Percentiles rank a stretch among this genome's conserved stretches.
phyloP scores from a whole-genome alignment of 805 yeast genomes.

The Candida sanyiensis region DNA sequence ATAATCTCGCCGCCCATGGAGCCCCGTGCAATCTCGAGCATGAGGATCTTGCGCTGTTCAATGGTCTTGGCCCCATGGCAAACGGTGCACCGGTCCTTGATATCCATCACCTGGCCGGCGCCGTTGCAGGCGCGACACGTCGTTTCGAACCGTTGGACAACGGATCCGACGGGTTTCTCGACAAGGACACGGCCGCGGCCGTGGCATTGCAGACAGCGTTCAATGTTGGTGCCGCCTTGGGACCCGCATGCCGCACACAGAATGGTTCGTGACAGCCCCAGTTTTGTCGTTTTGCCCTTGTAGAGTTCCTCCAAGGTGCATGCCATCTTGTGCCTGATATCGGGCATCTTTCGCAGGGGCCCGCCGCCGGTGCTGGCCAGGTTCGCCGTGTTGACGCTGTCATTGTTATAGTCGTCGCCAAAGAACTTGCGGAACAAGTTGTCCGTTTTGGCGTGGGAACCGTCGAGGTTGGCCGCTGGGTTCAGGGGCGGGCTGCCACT shows the following conservation, averaged over 20 bases:
- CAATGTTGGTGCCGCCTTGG: conserved; percentile 36
- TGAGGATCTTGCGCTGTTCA: conserved; percentile 44
- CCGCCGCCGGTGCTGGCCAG: no score
- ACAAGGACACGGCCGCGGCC: conserved; percentile 40
- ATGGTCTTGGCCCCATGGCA: conserved; percentile 43
- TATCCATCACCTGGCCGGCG: conserved; percentile 31
- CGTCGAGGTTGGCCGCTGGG: background rate
- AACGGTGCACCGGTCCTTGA: conserved; percentile 32
- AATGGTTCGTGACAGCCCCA: conserved; percentile 46
- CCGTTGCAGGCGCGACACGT: conserved; percentile 43
- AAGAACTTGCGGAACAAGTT: conserved; percentile 29
- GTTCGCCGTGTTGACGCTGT: background rate
- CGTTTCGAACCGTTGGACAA: conserved; percentile 36
- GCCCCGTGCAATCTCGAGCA: conserved; percentile 53
- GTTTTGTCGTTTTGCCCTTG: conserved; percentile 49
- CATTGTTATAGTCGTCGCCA: conserved; percentile 21
- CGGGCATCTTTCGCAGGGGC: conserved; percentile 37
- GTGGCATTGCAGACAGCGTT: conserved; percentile 33
- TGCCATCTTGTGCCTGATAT: conserved; percentile 49
- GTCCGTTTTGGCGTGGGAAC: conserved; percentile 21
- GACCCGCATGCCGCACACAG: conserved; percentile 49
- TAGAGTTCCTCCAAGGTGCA: conserved; percentile 53
- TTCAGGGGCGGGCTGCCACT: conserved; percentile 8
- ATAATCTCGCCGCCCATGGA: conserved; percentile 46
- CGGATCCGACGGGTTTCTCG: conserved; percentile 40